phyloP scores from a whole-genome alignment of 1,284 basidiomycete species.

The Ganoderma multipileum region DNA sequence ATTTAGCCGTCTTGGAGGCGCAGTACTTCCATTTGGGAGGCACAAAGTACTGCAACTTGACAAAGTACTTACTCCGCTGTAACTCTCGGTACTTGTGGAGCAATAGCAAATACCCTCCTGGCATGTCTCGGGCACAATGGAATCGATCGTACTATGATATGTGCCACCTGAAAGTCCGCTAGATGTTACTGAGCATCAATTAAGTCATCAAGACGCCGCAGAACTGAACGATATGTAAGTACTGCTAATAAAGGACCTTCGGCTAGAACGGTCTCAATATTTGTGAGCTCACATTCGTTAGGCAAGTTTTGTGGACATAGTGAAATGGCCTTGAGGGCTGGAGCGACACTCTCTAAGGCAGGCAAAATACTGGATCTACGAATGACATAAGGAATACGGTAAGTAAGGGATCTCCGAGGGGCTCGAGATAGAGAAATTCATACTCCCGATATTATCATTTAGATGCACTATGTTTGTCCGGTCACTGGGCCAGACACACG shows the following conservation, averaged over 20 bases:
- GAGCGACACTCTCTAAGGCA: no score
- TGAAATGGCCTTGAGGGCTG: no score
- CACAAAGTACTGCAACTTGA: no score
- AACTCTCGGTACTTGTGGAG: background rate
- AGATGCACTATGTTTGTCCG: background rate
- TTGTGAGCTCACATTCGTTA: background rate
- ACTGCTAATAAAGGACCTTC: background rate
- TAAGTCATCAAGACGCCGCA: background rate
- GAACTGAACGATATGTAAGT: no score
- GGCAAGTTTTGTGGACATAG: no score
- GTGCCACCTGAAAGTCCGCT: background rate
- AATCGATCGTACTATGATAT: background rate
- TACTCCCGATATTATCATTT: no score
- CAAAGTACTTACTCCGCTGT: no score
- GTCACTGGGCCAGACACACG: background rate
- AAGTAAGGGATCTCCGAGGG: no score
- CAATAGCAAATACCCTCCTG: background rate
- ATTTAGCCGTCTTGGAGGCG: background rate
- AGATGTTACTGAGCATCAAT: background rate
- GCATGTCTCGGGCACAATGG: background rate
- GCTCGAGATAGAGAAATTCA: no score
- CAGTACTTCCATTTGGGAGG: background rate
- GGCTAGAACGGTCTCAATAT: background rate
- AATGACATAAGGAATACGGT: no score
- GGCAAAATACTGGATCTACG: no score